These are phyloP conservation scores for Yamadazyma kitorensis DNA, from an alignment of 805 yeast genomes.

Conservation along the genomic window DNA sequence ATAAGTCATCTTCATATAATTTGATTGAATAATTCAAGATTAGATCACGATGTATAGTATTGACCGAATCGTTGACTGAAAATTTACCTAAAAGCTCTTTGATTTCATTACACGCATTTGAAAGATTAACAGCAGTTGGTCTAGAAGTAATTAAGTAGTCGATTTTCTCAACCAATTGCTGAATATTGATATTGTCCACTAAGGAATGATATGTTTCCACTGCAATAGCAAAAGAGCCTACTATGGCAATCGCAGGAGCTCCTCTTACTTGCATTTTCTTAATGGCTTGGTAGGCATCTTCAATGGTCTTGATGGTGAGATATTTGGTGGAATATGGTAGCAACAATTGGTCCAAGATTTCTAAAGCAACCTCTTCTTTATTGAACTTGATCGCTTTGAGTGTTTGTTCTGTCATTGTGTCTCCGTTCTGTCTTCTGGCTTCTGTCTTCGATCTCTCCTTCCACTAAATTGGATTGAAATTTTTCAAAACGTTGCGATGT, in stretches of 20 bases:
- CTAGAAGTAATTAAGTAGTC: conserved; percentile 72
- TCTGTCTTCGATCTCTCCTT: too few species aligned
- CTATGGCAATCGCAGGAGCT: conserved; percentile 97
- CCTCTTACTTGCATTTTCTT: conserved; percentile 93
- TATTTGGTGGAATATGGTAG: conserved; percentile 80
- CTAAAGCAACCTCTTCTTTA: conserved; percentile 41
- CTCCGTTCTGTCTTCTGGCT: too few species aligned
- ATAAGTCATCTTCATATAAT: conserved; percentile 71
- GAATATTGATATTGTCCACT: conserved; percentile 20
- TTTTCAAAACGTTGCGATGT: too few species aligned
- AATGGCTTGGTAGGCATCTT: conserved; percentile 81
- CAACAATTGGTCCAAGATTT: conserved; percentile 74
- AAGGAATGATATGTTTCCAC: conserved; percentile 52
- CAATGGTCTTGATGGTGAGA: conserved; percentile 56
- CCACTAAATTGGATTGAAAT: too few species aligned
- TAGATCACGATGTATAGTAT: conserved; percentile 21
- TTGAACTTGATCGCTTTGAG: conserved; percentile 68
- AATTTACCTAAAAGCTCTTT: conserved; percentile 26
- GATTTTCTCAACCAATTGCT: conserved; percentile 44
- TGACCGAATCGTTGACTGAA: conserved; percentile 19
- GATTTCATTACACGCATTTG: conserved; percentile 66
- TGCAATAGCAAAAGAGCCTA: conserved; percentile 80
- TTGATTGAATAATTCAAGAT: conserved; percentile 47
- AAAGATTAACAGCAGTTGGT: conserved; percentile 93
- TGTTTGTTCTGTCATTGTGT: conserved; percentile 15